phyloP scores from a whole-genome alignment of 225 moss, liverwort and hornwort species.

The Physcomitrium patens region DNA sequence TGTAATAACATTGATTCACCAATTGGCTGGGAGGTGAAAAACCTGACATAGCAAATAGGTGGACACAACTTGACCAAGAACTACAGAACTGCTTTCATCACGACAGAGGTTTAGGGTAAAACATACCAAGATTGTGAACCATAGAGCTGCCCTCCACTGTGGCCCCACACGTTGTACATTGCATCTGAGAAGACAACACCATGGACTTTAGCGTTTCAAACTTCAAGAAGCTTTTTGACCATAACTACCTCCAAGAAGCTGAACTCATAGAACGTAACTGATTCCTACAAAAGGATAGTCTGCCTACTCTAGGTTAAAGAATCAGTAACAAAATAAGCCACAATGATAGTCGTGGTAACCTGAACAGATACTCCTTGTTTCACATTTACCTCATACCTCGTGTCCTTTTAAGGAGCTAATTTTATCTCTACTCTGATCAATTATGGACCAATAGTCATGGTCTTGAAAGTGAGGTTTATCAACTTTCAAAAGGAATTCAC shows the following conservation, averaged over 20 bases:
- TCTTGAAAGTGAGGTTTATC: conserved; percentile 22
- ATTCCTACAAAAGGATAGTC: conserved; percentile 31
- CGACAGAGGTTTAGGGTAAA: neutral
- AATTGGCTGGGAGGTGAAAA: neutral
- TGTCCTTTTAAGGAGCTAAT: neutral
- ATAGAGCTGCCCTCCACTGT: conserved; percentile 77
- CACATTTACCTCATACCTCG: neutral
- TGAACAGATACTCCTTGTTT: neutral
- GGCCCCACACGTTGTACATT: conserved; percentile 80
- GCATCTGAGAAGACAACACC: conserved; percentile 61
- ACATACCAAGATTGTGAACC: conserved; percentile 88
- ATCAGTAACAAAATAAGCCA: conserved; percentile 5
- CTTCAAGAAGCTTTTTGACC: conserved; percentile 14
- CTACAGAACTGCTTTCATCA: neutral
- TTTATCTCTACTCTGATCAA: neutral
- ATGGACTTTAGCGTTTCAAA: neutral
- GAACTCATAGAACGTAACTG: conserved; percentile 24
- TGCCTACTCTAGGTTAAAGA: conserved; percentile 25
- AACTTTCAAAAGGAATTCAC: conserved; percentile 8
- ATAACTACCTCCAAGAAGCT: too few relatives aligned
- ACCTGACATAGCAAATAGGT: neutral
- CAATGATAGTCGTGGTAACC: neutral
- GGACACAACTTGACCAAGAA: conserved; percentile 19
- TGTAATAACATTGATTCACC: neutral
- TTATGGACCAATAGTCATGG: neutral